These are phyloP conservation scores for Hordeum vulgare DNA, from an alignment of 176 grass and related monocot species.

Conservation along the genomic window MorexV3_pseudomolecules_assembly NC_058524.1:18353900-18354399, in stretches of 20 bases:
- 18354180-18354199: too few species aligned
- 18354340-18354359: too few species aligned
- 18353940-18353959: neutral
- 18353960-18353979: neutral
- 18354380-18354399: too few species aligned
- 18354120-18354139: slow-evolving; percentile 14
- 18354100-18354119: slow-evolving; percentile 59
- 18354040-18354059: neutral
- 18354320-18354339: too few species aligned
- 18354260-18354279: slow-evolving; percentile 45
- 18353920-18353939: slow-evolving; percentile 30
- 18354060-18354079: slow-evolving; percentile 46
- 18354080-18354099: slow-evolving; percentile 41
- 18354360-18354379: too few species aligned
- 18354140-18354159: neutral
- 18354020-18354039: slow-evolving; percentile 30
- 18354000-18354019: slow-evolving; percentile 68
- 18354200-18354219: neutral
- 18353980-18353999: neutral
- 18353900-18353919: slow-evolving; percentile 21
- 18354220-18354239: slow-evolving; percentile 10
- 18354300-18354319: too few species aligned
- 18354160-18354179: slow-evolving; percentile 24
- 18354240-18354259: slow-evolving; percentile 82
- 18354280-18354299: slow-evolving; percentile 39